phyloP scores from a whole-genome alignment of 179 eudicot species.

The Dionaea muscipula region DNA sequence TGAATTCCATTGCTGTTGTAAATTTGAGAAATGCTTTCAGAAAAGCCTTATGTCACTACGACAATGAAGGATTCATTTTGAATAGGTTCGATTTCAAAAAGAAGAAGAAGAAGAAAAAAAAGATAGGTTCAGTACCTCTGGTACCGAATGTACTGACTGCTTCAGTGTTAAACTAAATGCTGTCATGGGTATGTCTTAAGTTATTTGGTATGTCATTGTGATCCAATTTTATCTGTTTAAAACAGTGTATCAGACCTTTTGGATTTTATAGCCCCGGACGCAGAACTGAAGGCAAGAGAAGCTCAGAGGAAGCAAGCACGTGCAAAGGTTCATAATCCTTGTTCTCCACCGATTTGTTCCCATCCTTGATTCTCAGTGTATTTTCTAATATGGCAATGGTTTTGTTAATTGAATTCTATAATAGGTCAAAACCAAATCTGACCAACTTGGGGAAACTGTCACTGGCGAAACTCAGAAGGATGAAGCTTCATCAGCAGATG shows the following conservation, averaged over 20 bases:
- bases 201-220: too few species aligned
- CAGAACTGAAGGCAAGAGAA: slow-evolving; percentile 75
- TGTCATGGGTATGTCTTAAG: too few species aligned
- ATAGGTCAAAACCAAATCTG: slow-evolving; percentile 65
- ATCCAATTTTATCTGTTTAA: slow-evolving; percentile 11
- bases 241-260: slow-evolving; percentile 86
- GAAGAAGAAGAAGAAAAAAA: too few species aligned
- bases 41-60: too few species aligned
- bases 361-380: neutral
- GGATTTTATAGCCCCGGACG: slow-evolving; percentile 85
- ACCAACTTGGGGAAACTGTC: slow-evolving; percentile 32
- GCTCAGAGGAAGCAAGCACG: slow-evolving; percentile 92
- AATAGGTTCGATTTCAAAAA: too few species aligned
- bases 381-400: neutral
- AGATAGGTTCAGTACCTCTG: too few species aligned
- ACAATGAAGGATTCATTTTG: too few species aligned
- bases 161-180: too few species aligned
- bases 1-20: too few species aligned
- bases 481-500: slow-evolving; percentile 28
- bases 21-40: too few species aligned
- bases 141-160: too few species aligned
- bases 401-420: slow-evolving; percentile 6
- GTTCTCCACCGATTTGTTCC: slow-evolving; percentile 2
- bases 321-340: slow-evolving; percentile 47
- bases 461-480: slow-evolving; percentile 40